A percentile compares a stretch with the other conserved stretches of the same genome.
phyloP scores from a whole-genome alignment of 2,329 filamentous ascomycete genomes.

The Ceratocystis diversiconidia region DNA sequence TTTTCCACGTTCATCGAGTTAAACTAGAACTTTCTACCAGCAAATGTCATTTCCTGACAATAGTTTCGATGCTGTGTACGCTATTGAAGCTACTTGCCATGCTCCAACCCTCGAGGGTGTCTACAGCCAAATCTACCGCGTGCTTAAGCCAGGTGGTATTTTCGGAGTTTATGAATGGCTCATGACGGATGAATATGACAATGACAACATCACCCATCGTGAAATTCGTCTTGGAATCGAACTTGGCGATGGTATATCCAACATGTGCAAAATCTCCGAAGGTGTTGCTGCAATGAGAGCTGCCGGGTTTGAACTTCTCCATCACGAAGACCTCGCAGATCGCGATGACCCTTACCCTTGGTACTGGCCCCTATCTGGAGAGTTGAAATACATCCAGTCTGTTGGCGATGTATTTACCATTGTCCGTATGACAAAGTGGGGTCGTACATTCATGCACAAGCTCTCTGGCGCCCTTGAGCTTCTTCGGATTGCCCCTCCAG shows the following conservation, averaged over 20 bases:
- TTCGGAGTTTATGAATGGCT: slow-evolving; percentile 99
- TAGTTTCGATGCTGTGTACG: slow-evolving; percentile 87
- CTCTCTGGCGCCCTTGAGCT: slow-evolving; percentile 65
- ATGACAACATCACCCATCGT: slow-evolving; percentile 71
- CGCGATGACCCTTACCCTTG: slow-evolving; percentile 65
- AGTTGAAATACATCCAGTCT: slow-evolving; percentile 70
- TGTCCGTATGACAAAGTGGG: slow-evolving; percentile 75
- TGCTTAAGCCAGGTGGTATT: slow-evolving; percentile 86
- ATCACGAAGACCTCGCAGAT: slow-evolving; percentile 75
- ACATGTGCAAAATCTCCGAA: slow-evolving; percentile 83
- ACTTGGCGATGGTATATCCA: slow-evolving; percentile 89
- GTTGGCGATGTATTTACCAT: slow-evolving; percentile 70
- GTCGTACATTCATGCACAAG: slow-evolving; percentile 59
- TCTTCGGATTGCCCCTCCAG: slow-evolving; percentile 59
- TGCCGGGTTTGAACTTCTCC: slow-evolving; percentile 71
- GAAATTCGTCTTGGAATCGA: slow-evolving; percentile 90
- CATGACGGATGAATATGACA: slow-evolving; percentile 93
- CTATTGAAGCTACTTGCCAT: slow-evolving; percentile 93
- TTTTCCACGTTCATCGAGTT: neutral
- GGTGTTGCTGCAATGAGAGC: slow-evolving; percentile 69
- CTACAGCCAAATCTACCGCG: slow-evolving; percentile 87
- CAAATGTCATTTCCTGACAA: slow-evolving; percentile 93
- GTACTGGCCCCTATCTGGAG: slow-evolving; percentile 85
- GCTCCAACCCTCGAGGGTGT: slow-evolving; percentile 81
- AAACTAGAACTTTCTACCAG: slow-evolving; percentile 27